Base-by-base conservation (phyloP, 1,284 basidiomycete genomes). In the Apiotrichum laibachii region DNA sequence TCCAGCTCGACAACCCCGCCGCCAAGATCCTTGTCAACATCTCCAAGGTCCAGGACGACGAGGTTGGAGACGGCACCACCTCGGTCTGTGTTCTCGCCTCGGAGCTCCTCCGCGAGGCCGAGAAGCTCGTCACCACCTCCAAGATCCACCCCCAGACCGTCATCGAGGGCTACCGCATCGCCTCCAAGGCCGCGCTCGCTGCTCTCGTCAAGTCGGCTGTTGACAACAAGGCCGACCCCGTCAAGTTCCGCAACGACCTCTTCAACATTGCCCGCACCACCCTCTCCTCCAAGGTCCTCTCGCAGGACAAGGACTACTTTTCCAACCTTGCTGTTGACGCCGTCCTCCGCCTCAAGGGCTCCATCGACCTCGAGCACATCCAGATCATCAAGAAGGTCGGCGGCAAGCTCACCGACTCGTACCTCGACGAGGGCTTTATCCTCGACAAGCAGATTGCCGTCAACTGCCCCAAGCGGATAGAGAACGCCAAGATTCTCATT, bases 311-410 rank as follows among this genome's bases (percentile, higher is more conserved):
- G 81, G 87, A 93, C 57, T 99, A 99, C 79, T 99, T 99, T 80
- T 90, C 96, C 51, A 97, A 98, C 72, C 86, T 99, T 45, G 95
- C 96, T 3, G 95, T 99, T 19, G 92, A 96, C 77, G 96, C 96
- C 40, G 96, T 99, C 1, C 83, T 99, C 55, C 84, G 96, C 44
- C 80, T 99, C 50, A 96, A 95, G 83, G 91, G 88, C 56, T 95
- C 92, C 40, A 95, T 92, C 57, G 90, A 99, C 80, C 82, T 99
- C 31, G 96, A 99, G 70, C 94, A 99, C 77, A 98, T 99, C 67
- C 96, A 99, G 80, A 90, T 99, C 79, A 99, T 99, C 82, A 99
- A 99, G 83, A 98, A 98, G 81, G 90, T 92, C 40, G 96, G 96
- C 60, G 96, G 96, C 61, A 99, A 99, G 81, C 85, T 99, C 64